phyloP scores from a whole-genome alignment of 2,329 filamentous ascomycete genomes.

The Arthroderma sp. region DNA sequence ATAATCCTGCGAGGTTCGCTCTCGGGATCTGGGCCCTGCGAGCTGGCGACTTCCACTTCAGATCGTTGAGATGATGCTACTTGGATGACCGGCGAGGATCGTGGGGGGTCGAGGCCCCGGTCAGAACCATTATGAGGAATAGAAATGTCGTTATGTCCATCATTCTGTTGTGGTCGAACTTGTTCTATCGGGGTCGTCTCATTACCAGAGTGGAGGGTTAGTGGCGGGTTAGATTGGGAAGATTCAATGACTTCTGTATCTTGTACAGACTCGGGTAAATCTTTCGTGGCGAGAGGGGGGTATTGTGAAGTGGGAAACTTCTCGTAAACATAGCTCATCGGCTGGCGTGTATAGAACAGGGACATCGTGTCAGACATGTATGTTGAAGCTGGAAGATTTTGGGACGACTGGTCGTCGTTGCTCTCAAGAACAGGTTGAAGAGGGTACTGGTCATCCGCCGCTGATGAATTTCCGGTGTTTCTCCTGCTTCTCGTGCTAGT shows the following conservation, averaged over 20 bases:
- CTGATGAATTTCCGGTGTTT: background rate
- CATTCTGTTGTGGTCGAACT: background rate
- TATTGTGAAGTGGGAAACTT: background rate
- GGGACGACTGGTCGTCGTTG: background rate
- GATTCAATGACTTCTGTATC: background rate
- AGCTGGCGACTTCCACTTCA: slow-evolving; percentile 7
- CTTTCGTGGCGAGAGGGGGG: background rate
- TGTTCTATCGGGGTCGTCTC: background rate
- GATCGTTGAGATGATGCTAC: slow-evolving; percentile 32
- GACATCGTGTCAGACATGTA: slow-evolving; percentile 6
- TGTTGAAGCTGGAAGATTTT: background rate
- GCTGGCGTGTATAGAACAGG: slow-evolving; percentile 8
- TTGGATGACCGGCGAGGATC: slow-evolving; percentile 31
- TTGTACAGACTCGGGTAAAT: background rate
- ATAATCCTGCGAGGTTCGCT: slow-evolving; percentile 17
- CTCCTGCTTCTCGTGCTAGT: background rate
- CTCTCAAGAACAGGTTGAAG: background rate
- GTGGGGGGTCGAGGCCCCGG: background rate
- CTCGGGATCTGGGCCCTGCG: background rate
- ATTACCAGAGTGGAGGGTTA: background rate
- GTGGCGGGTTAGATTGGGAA: background rate
- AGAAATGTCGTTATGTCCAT: background rate
- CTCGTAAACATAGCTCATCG: slow-evolving; percentile 8
- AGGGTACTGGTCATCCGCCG: background rate
- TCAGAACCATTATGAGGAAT: background rate